These are phyloP conservation scores for Termitomyces sp. DNA, from an alignment of 768 basidiomycete genomes.

Conservation along the genomic window DNA sequence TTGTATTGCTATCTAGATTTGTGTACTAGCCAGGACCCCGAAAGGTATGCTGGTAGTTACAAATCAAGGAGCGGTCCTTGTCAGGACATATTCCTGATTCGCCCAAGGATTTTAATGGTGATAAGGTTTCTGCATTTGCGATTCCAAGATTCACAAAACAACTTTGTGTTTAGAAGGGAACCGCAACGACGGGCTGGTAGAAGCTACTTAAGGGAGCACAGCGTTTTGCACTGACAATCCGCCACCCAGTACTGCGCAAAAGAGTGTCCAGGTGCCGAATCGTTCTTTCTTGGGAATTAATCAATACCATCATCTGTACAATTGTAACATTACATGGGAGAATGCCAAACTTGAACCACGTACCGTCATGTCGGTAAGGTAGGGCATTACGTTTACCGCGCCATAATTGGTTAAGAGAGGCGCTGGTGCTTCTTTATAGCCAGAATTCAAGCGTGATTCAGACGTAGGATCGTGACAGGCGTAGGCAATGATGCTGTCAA, in stretches of 20 bases:
- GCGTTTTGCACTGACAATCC: neutral
- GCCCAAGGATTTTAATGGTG: too few relatives aligned
- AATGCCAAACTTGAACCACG: neutral
- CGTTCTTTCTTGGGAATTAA: slow-evolving; percentile 11
- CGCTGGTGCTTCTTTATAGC: slow-evolving; percentile 1
- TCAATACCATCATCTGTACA: slow-evolving; percentile 10
- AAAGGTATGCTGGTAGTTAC: too few relatives aligned
- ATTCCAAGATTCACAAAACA: too few relatives aligned
- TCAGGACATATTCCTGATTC: too few relatives aligned
- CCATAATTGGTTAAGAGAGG: neutral
- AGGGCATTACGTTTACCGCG: neutral
- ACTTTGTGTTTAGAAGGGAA: neutral
- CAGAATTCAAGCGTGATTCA: neutral
- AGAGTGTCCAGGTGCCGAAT: slow-evolving; percentile 4
- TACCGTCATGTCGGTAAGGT: slow-evolving; percentile 1
- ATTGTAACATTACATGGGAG: too few relatives aligned
- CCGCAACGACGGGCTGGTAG: slow-evolving; percentile 6
- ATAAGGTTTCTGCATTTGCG: too few relatives aligned
- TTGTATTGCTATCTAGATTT: too few relatives aligned
- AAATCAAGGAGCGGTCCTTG: too few relatives aligned
- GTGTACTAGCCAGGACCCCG: too few relatives aligned
- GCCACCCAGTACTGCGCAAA: slow-evolving; percentile 8
- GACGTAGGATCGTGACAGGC: neutral
- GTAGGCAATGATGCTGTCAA: slow-evolving; percentile 30
- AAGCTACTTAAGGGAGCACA: slow-evolving; percentile 3